Evolutionary conservation across 352 stramenopile genomes (phyloP).

Genomic region (Halophytophthora batemanensis): DNA sequence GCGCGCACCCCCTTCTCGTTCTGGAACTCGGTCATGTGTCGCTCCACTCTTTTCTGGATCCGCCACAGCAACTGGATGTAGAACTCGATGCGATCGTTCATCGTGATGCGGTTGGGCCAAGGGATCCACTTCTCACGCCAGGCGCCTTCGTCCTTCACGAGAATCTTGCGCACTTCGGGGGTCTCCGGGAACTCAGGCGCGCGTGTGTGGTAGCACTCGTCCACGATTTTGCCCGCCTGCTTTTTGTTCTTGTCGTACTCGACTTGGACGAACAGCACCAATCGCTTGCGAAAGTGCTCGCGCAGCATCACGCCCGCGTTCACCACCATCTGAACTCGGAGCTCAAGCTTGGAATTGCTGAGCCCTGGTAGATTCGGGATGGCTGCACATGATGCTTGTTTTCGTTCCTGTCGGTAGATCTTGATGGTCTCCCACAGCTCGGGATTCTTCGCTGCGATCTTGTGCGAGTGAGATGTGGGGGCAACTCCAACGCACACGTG

Average conservation of each 20-base stretch:
- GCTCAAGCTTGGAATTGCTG: not conserved
- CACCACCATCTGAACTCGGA: constrained; percentile 3
- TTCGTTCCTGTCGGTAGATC: constrained; percentile 5
- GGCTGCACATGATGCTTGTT: constrained; percentile 1
- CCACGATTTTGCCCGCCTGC: constrained; percentile 2
- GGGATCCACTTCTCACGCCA: constrained; percentile 11
- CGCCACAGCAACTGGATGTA: constrained; percentile 7
- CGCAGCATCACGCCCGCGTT: constrained; percentile 11
- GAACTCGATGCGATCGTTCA: constrained; percentile 4
- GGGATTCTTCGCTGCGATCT: constrained; percentile 6
- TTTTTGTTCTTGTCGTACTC: constrained; percentile 1
- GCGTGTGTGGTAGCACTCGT: constrained; percentile 5
- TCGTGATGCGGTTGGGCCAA: constrained; percentile 8
- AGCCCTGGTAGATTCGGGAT: constrained; percentile 4
- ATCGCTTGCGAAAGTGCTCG: constrained; percentile 4
- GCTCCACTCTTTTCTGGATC: constrained; percentile 4
- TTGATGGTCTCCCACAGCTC: constrained; percentile 11
- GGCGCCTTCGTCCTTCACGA: not conserved
- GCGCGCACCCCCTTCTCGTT: constrained; percentile 9
- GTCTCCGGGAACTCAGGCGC: not conserved
- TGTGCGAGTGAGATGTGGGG: not conserved
- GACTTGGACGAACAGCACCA: constrained; percentile 1
- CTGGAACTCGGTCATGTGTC: constrained; percentile 1
- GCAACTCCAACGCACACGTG: constrained; percentile 8
- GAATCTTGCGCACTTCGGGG: constrained; percentile 1